Base-by-base conservation (phyloP, 2,329 filamentous ascomycete species). In the Colletotrichum endophyticum region DNA sequence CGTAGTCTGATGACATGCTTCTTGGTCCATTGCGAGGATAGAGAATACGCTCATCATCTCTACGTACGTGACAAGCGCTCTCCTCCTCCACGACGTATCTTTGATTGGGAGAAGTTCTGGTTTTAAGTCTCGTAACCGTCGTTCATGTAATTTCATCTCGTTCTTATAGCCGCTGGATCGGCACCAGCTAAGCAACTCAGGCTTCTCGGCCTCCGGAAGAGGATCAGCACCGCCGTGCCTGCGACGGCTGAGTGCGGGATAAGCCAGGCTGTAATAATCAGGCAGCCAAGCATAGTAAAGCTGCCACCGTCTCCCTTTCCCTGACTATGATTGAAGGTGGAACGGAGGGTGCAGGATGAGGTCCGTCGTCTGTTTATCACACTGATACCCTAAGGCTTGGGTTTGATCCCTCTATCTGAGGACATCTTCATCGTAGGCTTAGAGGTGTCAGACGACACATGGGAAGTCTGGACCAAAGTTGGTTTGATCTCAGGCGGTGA, bases 1-100 rank as follows among this genome's bases (percentile, higher is more conserved):
- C 4, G 5, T n/a, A n/a, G 39, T 4, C 19, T 49, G 9, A 6
- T n/a, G 8, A 3, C 1, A 6, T 8, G 1, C 4, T 39, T 2
- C 36, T 9, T 36, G 34, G 34, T 36, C 2, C 34, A 16, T 15
- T 36, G 34, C 34, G 1, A 36, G 34, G 34, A 36, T 15, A 0
- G 2, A 36, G 34, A 36, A 36, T 0, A 36, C 34, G 34, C 34
- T 36, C 1, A 16, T 36, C 15, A 36, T 36, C 34, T 36, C 34
- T 34, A 13, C 12, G 32, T 34, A 13, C 11, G 11, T 34, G 11
- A 13, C 32, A 11, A 11, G 32, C 11, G 32, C 11, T 36, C 34
- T 36, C 13, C 34, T 36, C 6, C 34, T 36, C 13, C 34, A 8
- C 3, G 34, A 34, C 9, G 32, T 13, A 34, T 34, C 32, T 30